Conservation (phyloP, 805 yeast species). For the Peterozyma toletana region DNA sequence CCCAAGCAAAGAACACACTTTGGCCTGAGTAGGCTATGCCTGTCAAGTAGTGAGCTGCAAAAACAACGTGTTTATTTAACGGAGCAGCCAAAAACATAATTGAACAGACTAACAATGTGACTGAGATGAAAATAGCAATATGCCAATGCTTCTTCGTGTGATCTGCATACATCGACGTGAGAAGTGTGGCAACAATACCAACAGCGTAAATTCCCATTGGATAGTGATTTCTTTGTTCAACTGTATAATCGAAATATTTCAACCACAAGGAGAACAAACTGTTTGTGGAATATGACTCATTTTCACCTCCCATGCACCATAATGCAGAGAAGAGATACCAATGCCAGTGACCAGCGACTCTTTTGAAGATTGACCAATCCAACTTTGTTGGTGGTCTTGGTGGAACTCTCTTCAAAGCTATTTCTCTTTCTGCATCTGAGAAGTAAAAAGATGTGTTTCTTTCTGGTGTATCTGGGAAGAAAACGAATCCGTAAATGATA, state of each 20-base stretch:
- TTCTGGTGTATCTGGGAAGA: constrained; percentile 42
- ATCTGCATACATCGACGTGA: constrained; percentile 36
- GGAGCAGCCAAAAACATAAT: constrained; percentile 40
- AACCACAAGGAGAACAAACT: constrained; percentile 43
- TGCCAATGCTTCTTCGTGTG: constrained; percentile 41
- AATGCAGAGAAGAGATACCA: constrained; percentile 46
- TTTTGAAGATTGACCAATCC: constrained; percentile 27
- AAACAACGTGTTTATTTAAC: constrained; percentile 27
- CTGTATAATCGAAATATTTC: constrained; percentile 29
- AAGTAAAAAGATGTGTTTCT: constrained; percentile 27
- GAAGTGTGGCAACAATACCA: constrained; percentile 38
- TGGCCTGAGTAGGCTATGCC: constrained; percentile 41
- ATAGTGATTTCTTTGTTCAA: constrained; percentile 38
- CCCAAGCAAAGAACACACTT: constrained; percentile 34
- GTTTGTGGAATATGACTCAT: constrained; percentile 37
- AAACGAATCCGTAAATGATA: constrained; percentile 37
- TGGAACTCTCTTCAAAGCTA: constrained; percentile 36
- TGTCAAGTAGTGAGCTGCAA: constrained; percentile 48
- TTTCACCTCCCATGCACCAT: constrained; percentile 46
- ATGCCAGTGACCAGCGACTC: constrained; percentile 48
- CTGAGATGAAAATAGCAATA: constrained; percentile 37
- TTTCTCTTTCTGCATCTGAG: constrained; percentile 28
- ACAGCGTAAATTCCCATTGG: constrained; percentile 52
- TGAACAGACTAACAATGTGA: constrained; percentile 35
- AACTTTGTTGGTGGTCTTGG: constrained; percentile 18